These are phyloP conservation scores for Boletus huronensis DNA, from an alignment of 768 basidiomycete genomes.

Conservation along the genomic window DNA sequence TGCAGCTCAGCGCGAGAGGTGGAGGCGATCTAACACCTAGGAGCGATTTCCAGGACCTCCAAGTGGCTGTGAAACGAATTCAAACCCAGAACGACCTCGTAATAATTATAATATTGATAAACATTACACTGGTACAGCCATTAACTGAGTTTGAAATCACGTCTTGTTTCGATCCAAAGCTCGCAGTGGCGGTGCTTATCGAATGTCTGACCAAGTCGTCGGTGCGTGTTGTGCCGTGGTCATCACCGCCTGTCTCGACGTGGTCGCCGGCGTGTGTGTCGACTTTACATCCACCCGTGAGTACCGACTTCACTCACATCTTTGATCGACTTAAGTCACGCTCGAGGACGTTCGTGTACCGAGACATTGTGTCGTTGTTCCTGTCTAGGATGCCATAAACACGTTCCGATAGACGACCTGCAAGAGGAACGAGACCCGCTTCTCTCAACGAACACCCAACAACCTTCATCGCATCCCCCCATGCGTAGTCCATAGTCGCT, in stretches of 20 bases:
- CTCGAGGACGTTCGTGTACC: slow-evolving; percentile 23
- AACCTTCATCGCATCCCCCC: slow-evolving; percentile 22
- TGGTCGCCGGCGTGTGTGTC: slow-evolving; percentile 21
- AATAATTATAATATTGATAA: too few species aligned
- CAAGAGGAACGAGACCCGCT: slow-evolving; percentile 22
- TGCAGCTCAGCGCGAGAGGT: too few species aligned
- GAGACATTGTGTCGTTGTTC: slow-evolving; percentile 25
- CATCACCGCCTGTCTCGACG: slow-evolving; percentile 19
- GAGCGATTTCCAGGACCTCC: too few species aligned
- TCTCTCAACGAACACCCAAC: slow-evolving; percentile 14
- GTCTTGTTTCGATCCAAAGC: too few species aligned
- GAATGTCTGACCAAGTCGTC: too few species aligned
- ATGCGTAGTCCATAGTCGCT: slow-evolving; percentile 14
- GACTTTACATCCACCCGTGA: slow-evolving; percentile 25
- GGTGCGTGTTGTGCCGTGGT: slow-evolving; percentile 19
- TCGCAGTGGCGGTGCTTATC: too few species aligned
- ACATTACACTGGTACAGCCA: too few species aligned
- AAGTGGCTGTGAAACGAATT: too few species aligned
- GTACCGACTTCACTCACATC: neutral
- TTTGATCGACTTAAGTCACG: neutral
- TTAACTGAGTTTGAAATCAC: too few species aligned
- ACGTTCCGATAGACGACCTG: slow-evolving; percentile 2
- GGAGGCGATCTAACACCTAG: too few species aligned
- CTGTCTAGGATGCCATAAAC: slow-evolving; percentile 2
- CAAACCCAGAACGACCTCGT: too few species aligned